phyloP scores from a whole-genome alignment of 2,329 filamentous ascomycete genomes.

The Arthrocladium fulminans region DNA sequence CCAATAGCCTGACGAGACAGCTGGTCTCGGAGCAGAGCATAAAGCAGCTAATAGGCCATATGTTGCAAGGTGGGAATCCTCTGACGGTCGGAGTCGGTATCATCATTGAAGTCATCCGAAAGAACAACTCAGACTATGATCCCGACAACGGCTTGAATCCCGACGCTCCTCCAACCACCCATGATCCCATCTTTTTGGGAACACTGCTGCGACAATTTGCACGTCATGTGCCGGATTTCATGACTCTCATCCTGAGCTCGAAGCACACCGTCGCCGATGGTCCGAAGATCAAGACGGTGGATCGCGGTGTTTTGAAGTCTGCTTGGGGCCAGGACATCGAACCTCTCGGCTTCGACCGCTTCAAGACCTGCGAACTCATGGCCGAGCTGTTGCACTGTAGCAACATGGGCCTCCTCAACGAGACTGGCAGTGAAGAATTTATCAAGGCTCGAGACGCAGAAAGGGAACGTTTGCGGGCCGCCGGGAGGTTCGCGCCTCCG shows the following conservation, averaged over 20 bases:
- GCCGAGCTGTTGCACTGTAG: conserved; percentile 94
- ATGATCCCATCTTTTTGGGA: conserved; percentile 92
- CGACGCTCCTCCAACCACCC: conserved; percentile 67
- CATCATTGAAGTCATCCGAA: conserved; percentile 95
- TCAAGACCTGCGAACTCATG: conserved; percentile 99
- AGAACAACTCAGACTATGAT: conserved; percentile 99
- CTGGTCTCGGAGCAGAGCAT: conserved; percentile 81
- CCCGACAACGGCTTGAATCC: conserved; percentile 78
- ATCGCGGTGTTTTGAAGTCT: conserved; percentile 66
- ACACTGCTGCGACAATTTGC: conserved; percentile 83
- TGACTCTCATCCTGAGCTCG: conserved; percentile 75
- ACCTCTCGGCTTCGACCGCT: conserved; percentile 90
- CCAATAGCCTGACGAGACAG: conserved; percentile 91
- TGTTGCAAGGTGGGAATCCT: conserved; percentile 88
- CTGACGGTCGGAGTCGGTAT: conserved; percentile 94
- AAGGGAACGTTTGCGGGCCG: conserved; percentile 65
- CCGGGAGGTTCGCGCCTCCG: conserved; percentile 57
- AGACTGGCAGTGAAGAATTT: conserved; percentile 78
- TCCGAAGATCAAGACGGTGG: conserved; percentile 51
- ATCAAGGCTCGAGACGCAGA: conserved; percentile 72
- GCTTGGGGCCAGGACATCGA: conserved; percentile 89
- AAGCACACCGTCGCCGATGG: conserved; percentile 49
- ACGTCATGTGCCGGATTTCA: conserved; percentile 84
- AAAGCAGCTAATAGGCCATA: conserved; percentile 74
- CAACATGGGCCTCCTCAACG: conserved; percentile 95